Percentiles rank a stretch among this genome's conserved stretches.
These are phyloP conservation scores for Colletotrichum nymphaeae DNA, from an alignment of 2,329 filamentous ascomycete species.

Conservation along the genomic window DNA sequence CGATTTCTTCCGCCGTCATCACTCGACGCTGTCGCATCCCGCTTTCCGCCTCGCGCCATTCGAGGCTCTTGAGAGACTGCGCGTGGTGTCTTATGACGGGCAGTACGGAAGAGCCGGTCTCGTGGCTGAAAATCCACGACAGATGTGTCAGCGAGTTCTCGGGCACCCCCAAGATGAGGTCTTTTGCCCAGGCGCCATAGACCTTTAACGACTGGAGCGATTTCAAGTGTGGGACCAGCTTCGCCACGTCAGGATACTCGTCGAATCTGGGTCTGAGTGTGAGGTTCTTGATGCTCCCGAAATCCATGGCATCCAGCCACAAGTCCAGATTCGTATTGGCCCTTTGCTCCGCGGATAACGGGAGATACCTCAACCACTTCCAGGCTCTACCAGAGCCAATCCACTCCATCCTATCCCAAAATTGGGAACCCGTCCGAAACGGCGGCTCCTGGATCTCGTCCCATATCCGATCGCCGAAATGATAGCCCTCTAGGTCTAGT, in stretches of 20 bases:
- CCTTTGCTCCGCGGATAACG: constrained; percentile 1
- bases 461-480: constrained; percentile 14
- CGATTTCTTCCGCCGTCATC: neutral
- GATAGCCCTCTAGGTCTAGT: constrained; percentile 22
- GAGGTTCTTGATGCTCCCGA: constrained; percentile 7
- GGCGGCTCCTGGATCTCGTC: neutral
- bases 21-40: neutral
- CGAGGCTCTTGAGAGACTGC: constrained; percentile 4
- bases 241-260: neutral
- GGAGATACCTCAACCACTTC: constrained; percentile 4
- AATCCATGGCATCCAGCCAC: constrained; percentile 25
- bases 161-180: neutral
- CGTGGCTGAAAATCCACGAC: constrained; percentile 1
- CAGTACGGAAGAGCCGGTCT: neutral
- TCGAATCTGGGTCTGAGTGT: neutral
- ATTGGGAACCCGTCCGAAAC: neutral
- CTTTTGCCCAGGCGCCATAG: constrained; percentile 4
- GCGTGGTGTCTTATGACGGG: constrained; percentile 15
- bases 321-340: constrained; percentile 24
- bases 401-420: neutral
- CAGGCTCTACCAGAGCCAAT: neutral
- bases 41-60: constrained; percentile 20
- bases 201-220: constrained; percentile 7
- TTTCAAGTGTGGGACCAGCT: neutral
- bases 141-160: constrained; percentile 11